Evolutionary conservation across 208 protist genomes (phyloP), one percentile per base, ranked within the genome.

Genomic region (Trypanosoma avium): DNA sequence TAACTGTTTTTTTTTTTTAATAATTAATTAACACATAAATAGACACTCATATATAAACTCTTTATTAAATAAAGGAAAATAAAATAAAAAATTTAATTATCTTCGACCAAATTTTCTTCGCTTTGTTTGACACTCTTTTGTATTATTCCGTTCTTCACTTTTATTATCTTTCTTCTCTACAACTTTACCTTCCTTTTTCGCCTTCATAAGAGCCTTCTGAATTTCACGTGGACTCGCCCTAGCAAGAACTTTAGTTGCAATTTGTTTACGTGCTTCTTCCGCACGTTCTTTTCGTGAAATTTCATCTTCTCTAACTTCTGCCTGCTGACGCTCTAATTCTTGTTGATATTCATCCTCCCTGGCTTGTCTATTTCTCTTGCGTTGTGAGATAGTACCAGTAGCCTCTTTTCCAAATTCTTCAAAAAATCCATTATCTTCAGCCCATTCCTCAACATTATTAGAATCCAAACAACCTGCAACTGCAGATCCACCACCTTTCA

Each of bases 141-240:
- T n/a, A n/a, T n/a, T n/a, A n/a, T n/a, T n/a, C 26, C 36, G 36
- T 42, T 9, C 12, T 1, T 53, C 47, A 5, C 24, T 32, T 7
- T 0, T n/a, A 21, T 9, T n/a, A 42, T 21, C 30, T 24, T 36
- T 54, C 43, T 38, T 8, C 2, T 27, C 21, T 29, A 17, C 32
- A 21, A 35, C 40, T 2, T 38, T 15, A 7, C 30, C 12, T 6
- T 21, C 24, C 26, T 65, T 60, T n/a, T 69, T 68, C 1, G 56
- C 63, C 21, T 67, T 68, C 4, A 54, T 67, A 0, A 68, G 33
- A 2, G 80, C 80, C 26, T 62, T 36, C 32, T 79, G 27, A 19
- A 88, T 48, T 56, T 93, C 87, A 43, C 84, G 85, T 42, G 81
- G 46, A 45, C 78, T 88, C 19, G 87, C 87, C 27, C 82, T 75